Evolutionary conservation across 306 rosid genomes (phyloP).

Genomic region (Glycyrrhiza uralensis): DNA sequence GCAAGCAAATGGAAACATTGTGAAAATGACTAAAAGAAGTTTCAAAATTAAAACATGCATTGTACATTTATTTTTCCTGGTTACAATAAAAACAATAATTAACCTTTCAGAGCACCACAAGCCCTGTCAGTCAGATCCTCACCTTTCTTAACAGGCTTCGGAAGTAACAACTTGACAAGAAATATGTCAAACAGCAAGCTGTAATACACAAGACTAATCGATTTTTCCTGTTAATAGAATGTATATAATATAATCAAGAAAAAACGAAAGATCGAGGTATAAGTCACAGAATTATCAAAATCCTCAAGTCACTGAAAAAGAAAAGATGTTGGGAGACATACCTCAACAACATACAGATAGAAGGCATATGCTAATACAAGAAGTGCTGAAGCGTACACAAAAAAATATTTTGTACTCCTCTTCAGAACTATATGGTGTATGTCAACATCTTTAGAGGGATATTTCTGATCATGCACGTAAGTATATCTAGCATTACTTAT

Average conservation of each 20-base stretch:
- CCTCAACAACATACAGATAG: slow-evolving; percentile 51
- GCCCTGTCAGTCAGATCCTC: slow-evolving; percentile 23
- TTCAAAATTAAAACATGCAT: slow-evolving; percentile 1
- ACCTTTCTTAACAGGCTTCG: slow-evolving; percentile 69
- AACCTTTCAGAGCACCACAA: slow-evolving; percentile 17
- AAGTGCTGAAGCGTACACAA: slow-evolving; percentile 38
- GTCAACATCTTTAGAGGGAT: slow-evolving; percentile 55
- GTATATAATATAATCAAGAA: not conserved
- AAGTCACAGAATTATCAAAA: not conserved
- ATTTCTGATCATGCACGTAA: slow-evolving; percentile 54
- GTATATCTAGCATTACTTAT: slow-evolving; percentile 49
- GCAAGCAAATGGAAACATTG: slow-evolving; percentile 23
- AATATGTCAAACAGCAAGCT: slow-evolving; percentile 51
- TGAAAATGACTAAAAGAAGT: slow-evolving; percentile 5
- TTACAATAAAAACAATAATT: slow-evolving; percentile 10
- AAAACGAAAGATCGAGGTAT: not conserved
- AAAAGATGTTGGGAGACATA: not conserved
- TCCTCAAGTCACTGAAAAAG: not conserved
- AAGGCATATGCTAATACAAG: slow-evolving; percentile 48
- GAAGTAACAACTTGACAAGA: slow-evolving; percentile 57
- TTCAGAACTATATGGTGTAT: slow-evolving; percentile 58
- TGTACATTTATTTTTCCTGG: not conserved
- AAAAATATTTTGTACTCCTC: slow-evolving; percentile 39
- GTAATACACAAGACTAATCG: slow-evolving; percentile 49
- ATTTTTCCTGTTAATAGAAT: slow-evolving; percentile 47